Evolutionary conservation across 306 rosid species (phyloP).

Genomic region (Luffa acutangula): DNA sequence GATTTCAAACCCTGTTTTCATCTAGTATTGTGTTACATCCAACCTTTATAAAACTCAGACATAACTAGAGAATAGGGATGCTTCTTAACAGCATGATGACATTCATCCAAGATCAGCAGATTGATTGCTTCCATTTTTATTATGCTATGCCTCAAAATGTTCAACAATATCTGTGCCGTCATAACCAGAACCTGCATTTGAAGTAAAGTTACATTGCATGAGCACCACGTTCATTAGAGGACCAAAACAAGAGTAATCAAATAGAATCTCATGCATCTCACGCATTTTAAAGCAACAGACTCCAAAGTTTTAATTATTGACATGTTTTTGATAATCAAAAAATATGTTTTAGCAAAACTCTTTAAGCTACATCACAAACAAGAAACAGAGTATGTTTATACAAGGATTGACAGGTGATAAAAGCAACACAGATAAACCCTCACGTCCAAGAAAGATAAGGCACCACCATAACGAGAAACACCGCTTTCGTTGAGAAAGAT

Average conservation of each 20-base stretch:
- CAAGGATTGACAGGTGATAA: background rate
- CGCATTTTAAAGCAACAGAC: background rate
- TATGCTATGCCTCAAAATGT: conserved; percentile 97
- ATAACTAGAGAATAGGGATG: conserved; percentile 96
- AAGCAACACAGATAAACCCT: background rate
- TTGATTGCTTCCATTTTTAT: conserved; percentile 86
- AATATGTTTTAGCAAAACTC: background rate
- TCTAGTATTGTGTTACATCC: too few species aligned
- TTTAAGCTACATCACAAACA: background rate
- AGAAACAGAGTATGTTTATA: background rate
- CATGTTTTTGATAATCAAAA: background rate
- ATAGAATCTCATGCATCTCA: background rate
- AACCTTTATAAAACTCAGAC: conserved; percentile 29
- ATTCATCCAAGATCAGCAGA: conserved; percentile 89
- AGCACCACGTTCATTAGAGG: background rate
- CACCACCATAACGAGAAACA: background rate
- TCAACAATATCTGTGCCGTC: conserved; percentile 97
- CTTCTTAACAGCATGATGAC: conserved; percentile 98
- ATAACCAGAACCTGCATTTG: conserved; percentile 76
- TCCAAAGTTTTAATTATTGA: background rate
- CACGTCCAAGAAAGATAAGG: background rate
- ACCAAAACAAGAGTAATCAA: background rate
- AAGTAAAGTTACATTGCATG: background rate
- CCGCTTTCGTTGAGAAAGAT: background rate
- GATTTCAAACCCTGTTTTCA: too few species aligned